Evolutionary conservation across 345 rosid genomes (phyloP), one percentile per base, ranked within the genome.

Genomic region (Heritiera littoralis): DNA sequence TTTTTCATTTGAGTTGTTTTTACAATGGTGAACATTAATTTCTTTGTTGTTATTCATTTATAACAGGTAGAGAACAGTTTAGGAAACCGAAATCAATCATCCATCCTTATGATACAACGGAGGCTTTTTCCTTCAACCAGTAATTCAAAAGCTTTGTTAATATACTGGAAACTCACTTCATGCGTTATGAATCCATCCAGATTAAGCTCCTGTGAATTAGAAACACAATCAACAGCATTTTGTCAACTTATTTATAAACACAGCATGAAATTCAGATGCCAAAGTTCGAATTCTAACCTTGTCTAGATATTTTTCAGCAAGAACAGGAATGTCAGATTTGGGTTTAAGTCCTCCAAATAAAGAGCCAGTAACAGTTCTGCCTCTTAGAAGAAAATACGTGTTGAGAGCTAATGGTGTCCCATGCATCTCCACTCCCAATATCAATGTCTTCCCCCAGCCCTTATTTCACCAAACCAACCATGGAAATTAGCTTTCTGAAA

Each of bases 51-150:
- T 55, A 58, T 58, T 59, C 35, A 23, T 9, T 59, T 20, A 18
- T 43, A 43, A 68, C 6, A 10, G 18, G 11, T 23, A 46, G 13
- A 46, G 13, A 68, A 46, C 38, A 45, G 23, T 12, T 1, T 7
- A 65, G n/a, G n/a, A 12, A 65, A 41, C 30, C 41, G 10, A 67
- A n/a, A 32, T 63, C 30, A 30, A 1, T 30, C 8, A 23, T 77
- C 79, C 79, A 77, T 77, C 64, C 79, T n/a, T 38, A 77, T 77
- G 15, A 77, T 65, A 23, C 79, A 77, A 5, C 79, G 79, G n/a
- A 77, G 32, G n/a, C 63, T 18, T 41, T 77, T 77, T n/a, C 73
- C 79, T 51, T 65, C 23, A 51, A 65, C 38, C 49, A 77, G 18
- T 35, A 51, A 51, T 0, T 77, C 73, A 52, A 77, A 77, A 18